A percentile compares a stretch with the other conserved stretches of the same genome.
Conservation (phyloP, 371 early-diverging fungal genomes). For the Mucor ambiguus region DNA sequence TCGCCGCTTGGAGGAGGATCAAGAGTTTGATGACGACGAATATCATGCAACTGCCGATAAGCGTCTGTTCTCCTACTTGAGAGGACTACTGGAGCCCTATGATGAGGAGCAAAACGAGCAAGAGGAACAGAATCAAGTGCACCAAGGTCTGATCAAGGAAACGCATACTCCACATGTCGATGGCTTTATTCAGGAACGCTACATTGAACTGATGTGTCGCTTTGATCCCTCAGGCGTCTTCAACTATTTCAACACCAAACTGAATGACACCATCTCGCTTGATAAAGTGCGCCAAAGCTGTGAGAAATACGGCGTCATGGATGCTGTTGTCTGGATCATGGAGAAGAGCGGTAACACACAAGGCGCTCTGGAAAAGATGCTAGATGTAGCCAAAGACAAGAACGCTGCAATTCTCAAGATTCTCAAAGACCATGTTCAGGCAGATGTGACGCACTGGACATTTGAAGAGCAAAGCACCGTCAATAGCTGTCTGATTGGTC, state of each 20-base stretch:
- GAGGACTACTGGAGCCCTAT: constrained; percentile 67
- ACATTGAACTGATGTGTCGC: constrained; percentile 70
- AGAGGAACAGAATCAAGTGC: constrained; percentile 13
- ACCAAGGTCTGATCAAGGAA: constrained; percentile 19
- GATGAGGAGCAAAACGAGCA: constrained; percentile 4
- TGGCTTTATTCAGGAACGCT: constrained; percentile 60
- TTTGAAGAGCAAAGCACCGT: constrained; percentile 59
- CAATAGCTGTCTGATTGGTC: constrained; percentile 56
- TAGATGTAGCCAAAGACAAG: constrained; percentile 63
- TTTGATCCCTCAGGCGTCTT: constrained; percentile 72
- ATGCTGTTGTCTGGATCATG: constrained; percentile 81
- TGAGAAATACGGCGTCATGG: constrained; percentile 60
- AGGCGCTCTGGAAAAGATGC: constrained; percentile 68
- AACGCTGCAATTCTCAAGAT: constrained; percentile 42
- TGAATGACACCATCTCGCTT: constrained; percentile 59
- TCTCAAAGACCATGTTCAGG: constrained; percentile 36
- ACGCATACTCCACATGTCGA: constrained; percentile 21
- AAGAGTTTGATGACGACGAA: constrained; percentile 55
- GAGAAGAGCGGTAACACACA: constrained; percentile 70
- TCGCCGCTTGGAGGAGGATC: constrained; percentile 54
- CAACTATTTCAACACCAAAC: constrained; percentile 60
- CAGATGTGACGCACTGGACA: constrained; percentile 38
- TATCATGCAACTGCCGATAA: constrained; percentile 48
- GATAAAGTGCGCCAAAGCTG: constrained; percentile 61
- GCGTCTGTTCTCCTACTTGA: constrained; percentile 65